A percentile compares a stretch with the other conserved stretches of the same genome.
Conservation (phyloP, 2,329 filamentous ascomycete genomes). For the Hirsutella minnesotensis region DNA sequence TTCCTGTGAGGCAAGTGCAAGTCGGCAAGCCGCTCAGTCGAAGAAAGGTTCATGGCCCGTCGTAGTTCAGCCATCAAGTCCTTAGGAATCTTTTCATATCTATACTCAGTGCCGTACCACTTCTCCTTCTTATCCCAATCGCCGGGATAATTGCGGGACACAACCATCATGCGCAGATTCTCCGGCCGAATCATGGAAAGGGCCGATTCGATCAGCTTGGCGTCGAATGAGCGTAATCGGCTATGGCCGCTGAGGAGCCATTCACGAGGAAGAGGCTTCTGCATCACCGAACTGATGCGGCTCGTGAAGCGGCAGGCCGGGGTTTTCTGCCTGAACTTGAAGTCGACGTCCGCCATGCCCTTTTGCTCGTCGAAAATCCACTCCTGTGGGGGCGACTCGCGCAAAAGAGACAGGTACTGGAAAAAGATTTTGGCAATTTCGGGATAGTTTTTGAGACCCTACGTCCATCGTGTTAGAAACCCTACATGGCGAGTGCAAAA, state of each 20-base stretch:
- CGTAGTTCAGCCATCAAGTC: slow-evolving; percentile 64
- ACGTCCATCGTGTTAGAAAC: slow-evolving; percentile 1
- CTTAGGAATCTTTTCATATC: slow-evolving; percentile 63
- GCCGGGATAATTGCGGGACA: slow-evolving; percentile 74
- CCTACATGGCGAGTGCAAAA: background rate
- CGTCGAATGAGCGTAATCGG: slow-evolving; percentile 69
- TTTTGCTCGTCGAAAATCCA: slow-evolving; percentile 95
- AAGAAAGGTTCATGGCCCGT: slow-evolving; percentile 45
- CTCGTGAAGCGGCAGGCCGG: slow-evolving; percentile 84
- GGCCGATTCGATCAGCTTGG: slow-evolving; percentile 61
- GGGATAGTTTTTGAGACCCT: slow-evolving; percentile 65
- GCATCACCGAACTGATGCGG: slow-evolving; percentile 77
- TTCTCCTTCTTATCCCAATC: slow-evolving; percentile 82
- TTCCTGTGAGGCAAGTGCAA: slow-evolving; percentile 87
- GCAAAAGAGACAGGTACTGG: slow-evolving; percentile 81
- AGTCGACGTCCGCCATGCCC: slow-evolving; percentile 81
- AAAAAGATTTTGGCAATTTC: slow-evolving; percentile 78
- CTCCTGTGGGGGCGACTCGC: slow-evolving; percentile 66
- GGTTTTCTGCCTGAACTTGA: slow-evolving; percentile 89
- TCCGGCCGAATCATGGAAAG: slow-evolving; percentile 69
- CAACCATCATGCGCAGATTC: slow-evolving; percentile 76
- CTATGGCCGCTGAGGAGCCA: slow-evolving; percentile 74
- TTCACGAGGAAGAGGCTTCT: slow-evolving; percentile 75
- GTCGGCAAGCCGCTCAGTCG: slow-evolving; percentile 49
- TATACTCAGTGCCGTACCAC: slow-evolving; percentile 97